A percentile compares a stretch with the other conserved stretches of the same genome.
Evolutionary conservation across 306 rosid species (phyloP).

Genomic region (Elaeagnus macrophylla): DNA sequence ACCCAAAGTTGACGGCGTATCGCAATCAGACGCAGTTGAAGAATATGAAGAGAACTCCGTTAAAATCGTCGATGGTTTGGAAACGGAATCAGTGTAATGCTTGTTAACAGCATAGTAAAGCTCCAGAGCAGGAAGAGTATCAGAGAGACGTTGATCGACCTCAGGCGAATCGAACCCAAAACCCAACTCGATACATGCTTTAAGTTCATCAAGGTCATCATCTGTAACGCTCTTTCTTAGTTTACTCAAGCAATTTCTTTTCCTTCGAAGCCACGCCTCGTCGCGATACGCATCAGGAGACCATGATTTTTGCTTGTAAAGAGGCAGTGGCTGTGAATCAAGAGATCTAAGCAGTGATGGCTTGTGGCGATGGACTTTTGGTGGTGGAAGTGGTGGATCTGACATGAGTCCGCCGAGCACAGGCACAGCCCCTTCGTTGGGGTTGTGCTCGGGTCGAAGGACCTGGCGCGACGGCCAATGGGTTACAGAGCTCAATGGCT

Average conservation of each 20-base stretch:
- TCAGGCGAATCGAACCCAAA: conserved; percentile 56
- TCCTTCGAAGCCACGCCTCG: conserved; percentile 67
- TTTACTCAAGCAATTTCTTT: conserved; percentile 19
- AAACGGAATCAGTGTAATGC: conserved; percentile 28
- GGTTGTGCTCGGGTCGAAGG: no score
- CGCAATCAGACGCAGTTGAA: conserved; percentile 29
- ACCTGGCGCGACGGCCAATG: no score
- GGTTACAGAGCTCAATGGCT: no score
- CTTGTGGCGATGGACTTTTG: no score
- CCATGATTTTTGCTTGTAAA: conserved; percentile 58
- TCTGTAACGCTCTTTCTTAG: conserved; percentile 41
- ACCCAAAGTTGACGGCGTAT: conserved; percentile 1
- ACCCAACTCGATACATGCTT: conserved; percentile 77
- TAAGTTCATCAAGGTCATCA: conserved; percentile 60
- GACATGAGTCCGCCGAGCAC: no score
- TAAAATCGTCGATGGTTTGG: neutral
- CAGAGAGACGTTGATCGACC: conserved; percentile 35
- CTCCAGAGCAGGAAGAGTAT: conserved; percentile 55
- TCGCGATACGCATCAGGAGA: conserved; percentile 60
- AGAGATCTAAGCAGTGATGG: no score
- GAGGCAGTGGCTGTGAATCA: conserved; percentile 18
- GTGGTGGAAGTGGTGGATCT: no score
- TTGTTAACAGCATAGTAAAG: conserved; percentile 45
- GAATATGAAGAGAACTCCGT: conserved; percentile 37
- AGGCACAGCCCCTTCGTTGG: no score